Evolutionary conservation across 2,329 filamentous ascomycete genomes (phyloP), one percentile per base, ranked within the genome.

Genomic region (Fonsecaea pedrosoi): DNA sequence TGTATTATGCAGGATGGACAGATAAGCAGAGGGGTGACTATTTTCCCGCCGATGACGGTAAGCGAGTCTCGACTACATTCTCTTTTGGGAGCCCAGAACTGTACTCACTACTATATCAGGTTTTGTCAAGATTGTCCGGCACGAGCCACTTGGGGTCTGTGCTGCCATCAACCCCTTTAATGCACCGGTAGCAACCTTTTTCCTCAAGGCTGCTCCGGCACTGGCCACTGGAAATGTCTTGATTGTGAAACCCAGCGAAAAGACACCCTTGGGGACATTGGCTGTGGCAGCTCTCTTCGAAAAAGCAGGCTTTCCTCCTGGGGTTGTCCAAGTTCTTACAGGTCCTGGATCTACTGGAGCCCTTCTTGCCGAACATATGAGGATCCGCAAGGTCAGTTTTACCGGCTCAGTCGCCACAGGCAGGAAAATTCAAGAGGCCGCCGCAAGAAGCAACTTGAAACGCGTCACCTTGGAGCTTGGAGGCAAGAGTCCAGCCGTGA

Each of bases 101-200:
- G 38, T 15, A 42, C 12, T 15, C 5, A 6, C 5, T 15, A 15
- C 15, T 3, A 2, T 42, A 6, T 42, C 82, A 68, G 82, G 64
- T 6, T 62, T 58, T 42, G 13, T 61, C 15, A 58, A 62, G 12
- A 69, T 77, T 37, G 71, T 74, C 48, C 73, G 76, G 6, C 74
- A 78, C 60, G 74, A 71, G 0, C 78, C 79, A 0, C 62, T 80
- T 2, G 78, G 78, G 4, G 77, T 81, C 12, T 69, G 81, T 1
- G 84, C 78, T 10, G 86, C 81, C 65, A 87, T 88, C 70, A 82
- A 83, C 34, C 85, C 86, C 1, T 88, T 86, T 85, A 88, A 88
- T 74, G 87, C 73, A 63, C 77, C 79, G 1, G 61, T 78, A 1
- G 40, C 12, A 12, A 42, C 40, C n/a, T n/a, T 62, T 35, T 21